Percentiles rank a stretch among this genome's conserved stretches.
Conservation (phyloP, 352 stramenopile genomes). For the Phytophthora niederhauseri region DNA sequence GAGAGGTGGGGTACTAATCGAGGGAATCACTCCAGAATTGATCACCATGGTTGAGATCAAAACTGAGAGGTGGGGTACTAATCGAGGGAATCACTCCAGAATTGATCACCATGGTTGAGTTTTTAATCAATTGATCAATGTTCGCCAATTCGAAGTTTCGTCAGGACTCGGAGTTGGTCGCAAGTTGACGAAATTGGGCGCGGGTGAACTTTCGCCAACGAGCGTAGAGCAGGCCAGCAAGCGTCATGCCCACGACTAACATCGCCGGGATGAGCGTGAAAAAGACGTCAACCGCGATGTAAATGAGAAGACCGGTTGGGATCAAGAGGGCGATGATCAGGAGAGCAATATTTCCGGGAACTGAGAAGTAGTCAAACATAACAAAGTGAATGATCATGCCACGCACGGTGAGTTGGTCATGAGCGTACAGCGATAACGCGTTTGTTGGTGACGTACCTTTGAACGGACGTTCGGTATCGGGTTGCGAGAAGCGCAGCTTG, state of each 20-base stretch:
- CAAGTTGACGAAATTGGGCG: conserved; percentile 46
- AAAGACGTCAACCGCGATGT: conserved; percentile 58
- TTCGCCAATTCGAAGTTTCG: background rate
- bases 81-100: background rate
- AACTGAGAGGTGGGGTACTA: background rate
- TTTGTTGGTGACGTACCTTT: conserved; percentile 38
- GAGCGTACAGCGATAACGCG: background rate
- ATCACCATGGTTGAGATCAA: too few relatives aligned
- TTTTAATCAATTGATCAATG: conserved; percentile 6
- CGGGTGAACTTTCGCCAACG: conserved; percentile 52
- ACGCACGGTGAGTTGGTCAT: background rate
- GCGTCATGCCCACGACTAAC: conserved; percentile 43
- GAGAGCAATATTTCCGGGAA: conserved; percentile 38
- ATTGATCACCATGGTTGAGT: background rate
- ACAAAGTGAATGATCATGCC: too few relatives aligned
- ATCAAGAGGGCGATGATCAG: conserved; percentile 41
- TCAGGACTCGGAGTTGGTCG: conserved; percentile 31
- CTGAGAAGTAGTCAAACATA: conserved; percentile 8
- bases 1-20: too few relatives aligned
- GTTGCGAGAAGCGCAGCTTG: conserved; percentile 84
- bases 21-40: too few relatives aligned
- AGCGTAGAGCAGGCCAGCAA: conserved; percentile 46
- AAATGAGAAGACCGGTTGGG: conserved; percentile 44
- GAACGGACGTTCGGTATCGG: conserved; percentile 40
- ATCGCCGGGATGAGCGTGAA: conserved; percentile 45